Evolutionary conservation across 352 stramenopile genomes (phyloP).

Genomic region (Pythium phragmiticola): DNA sequence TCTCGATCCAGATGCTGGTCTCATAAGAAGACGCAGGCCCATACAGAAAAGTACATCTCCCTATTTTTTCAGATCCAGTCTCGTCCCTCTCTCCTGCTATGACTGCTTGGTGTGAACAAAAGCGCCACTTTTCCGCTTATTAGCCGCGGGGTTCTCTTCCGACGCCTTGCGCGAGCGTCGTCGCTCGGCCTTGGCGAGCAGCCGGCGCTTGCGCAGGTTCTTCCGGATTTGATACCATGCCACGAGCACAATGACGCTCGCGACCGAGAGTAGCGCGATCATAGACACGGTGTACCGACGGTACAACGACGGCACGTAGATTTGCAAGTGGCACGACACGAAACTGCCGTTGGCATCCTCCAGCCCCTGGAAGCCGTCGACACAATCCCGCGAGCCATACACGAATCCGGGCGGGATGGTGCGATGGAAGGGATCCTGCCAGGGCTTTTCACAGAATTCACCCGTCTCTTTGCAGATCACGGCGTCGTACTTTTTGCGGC

Average conservation of each 20-base stretch:
- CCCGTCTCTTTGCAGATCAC: constrained; percentile 60
- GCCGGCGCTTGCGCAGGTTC: constrained; percentile 64
- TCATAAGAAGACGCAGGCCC: constrained; percentile 33
- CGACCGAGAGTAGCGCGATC: constrained; percentile 69
- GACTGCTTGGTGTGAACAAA: constrained; percentile 65
- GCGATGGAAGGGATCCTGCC: constrained; percentile 72
- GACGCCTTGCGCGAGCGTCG: constrained; percentile 80
- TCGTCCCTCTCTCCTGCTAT: constrained; percentile 13
- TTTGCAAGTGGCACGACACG: constrained; percentile 92
- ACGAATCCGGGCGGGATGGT: constrained; percentile 81
- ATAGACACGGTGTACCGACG: constrained; percentile 82
- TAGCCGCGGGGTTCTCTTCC: constrained; percentile 36
- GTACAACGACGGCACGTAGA: constrained; percentile 90
- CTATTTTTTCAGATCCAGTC: neutral
- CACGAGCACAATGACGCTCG: constrained; percentile 64
- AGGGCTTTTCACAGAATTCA: constrained; percentile 84
- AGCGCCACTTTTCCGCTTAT: constrained; percentile 42
- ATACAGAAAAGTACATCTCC: no score
- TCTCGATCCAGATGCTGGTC: constrained; percentile 69
- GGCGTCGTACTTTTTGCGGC: constrained; percentile 78
- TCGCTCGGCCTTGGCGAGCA: constrained; percentile 91
- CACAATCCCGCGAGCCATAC: constrained; percentile 91
- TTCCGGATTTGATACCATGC: constrained; percentile 87
- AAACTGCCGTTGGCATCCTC: constrained; percentile 89
- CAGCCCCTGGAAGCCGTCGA: constrained; percentile 93